phyloP scores from a whole-genome alignment of 139 green algal species.

The Diplosphaera chodatii region DNA sequence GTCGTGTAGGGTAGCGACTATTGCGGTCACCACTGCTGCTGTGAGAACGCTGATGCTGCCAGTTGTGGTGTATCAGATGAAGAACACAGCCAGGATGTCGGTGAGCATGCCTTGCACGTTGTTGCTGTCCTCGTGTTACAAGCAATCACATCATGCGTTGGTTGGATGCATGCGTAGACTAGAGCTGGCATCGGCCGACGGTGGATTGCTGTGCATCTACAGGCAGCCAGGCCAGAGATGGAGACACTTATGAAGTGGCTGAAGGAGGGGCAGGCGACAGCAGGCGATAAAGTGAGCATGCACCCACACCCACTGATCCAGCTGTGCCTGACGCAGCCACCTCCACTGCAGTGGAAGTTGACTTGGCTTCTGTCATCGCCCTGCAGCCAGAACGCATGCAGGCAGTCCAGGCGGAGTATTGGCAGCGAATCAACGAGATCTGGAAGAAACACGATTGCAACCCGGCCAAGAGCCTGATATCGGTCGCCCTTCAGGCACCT shows the following conservation, averaged over 20 bases:
- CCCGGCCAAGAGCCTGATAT: conserved; percentile 43
- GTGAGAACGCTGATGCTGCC: conserved; percentile 49
- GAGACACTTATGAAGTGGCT: conserved; percentile 40
- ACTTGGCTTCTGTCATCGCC: too few species aligned
- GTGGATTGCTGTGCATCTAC: conserved; percentile 1
- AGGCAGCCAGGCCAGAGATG: conserved; percentile 51
- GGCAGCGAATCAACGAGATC: conserved; percentile 27
- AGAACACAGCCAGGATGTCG: conserved; percentile 57
- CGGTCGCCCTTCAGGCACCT: conserved; percentile 44
- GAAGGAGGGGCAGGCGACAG: conserved; percentile 38
- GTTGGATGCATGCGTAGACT: too few species aligned
- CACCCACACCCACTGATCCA: too few species aligned
- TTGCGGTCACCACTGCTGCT: conserved; percentile 44
- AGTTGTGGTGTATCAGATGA: conserved; percentile 58
- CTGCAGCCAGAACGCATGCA: neutral
- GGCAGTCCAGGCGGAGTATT: conserved; percentile 19
- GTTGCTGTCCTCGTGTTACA: too few species aligned
- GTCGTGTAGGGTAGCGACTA: conserved; percentile 18
- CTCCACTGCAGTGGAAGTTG: too few species aligned
- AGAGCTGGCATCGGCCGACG: too few species aligned
- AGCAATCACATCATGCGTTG: too few species aligned
- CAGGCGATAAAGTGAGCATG: conserved; percentile 3
- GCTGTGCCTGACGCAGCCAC: too few species aligned
- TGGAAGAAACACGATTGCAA: conserved; percentile 55
- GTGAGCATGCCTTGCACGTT: too few species aligned